Evolutionary conservation across 2,329 filamentous ascomycete species (phyloP).

Genomic region (Fusarium euwallaceae): DNA sequence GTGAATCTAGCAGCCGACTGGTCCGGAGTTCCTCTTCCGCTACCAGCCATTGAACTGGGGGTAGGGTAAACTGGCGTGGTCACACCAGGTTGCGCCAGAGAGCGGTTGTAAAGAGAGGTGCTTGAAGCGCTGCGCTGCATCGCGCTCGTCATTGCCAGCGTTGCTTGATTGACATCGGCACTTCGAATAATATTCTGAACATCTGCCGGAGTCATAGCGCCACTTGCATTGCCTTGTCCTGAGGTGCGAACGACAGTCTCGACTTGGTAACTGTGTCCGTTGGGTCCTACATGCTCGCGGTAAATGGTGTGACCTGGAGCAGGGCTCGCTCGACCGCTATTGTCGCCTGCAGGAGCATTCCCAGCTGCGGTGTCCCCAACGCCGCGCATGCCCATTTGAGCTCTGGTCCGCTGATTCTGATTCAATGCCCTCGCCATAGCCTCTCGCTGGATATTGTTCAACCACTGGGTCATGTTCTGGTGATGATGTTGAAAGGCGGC

Average conservation of each 20-base stretch:
- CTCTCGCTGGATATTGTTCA: conserved; percentile 63
- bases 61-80: conserved; percentile 56
- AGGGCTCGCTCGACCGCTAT: conserved; percentile 50
- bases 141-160: conserved; percentile 62
- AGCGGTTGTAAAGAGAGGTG: conserved; percentile 56
- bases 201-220: conserved; percentile 57
- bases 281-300: conserved; percentile 51
- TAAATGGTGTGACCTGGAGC: conserved; percentile 49
- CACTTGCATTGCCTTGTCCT: conserved; percentile 32
- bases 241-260: conserved; percentile 50
- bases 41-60: conserved; percentile 56
- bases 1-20: conserved; percentile 49
- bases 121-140: conserved; percentile 66
- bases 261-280: conserved; percentile 53
- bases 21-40: conserved; percentile 64
- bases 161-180: conserved; percentile 61
- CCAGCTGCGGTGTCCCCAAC: conserved; percentile 51
- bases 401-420: conserved; percentile 59
- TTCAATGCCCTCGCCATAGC: conserved; percentile 57
- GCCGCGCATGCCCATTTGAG: conserved; percentile 57
- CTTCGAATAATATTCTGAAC: conserved; percentile 61
- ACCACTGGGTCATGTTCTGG: conserved; percentile 59
- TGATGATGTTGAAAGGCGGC: conserved; percentile 56
- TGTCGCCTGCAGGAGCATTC: conserved; percentile 40
- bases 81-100: conserved; percentile 55